phyloP scores from a whole-genome alignment of 2,329 filamentous ascomycete species.

The Clarireedia homoeocarpa region DNA sequence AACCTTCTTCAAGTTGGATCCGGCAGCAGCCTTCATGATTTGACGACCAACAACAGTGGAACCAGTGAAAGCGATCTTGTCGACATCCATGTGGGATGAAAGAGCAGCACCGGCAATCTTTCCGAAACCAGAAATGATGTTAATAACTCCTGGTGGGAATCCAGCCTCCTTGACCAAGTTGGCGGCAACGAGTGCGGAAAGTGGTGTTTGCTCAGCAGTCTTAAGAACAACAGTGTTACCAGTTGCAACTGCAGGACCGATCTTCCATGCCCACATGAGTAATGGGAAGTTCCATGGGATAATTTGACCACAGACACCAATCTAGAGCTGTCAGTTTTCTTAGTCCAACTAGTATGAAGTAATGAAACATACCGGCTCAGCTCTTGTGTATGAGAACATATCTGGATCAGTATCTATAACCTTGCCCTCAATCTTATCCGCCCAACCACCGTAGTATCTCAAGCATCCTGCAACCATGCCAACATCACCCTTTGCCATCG shows the following conservation, averaged over 20 bases:
- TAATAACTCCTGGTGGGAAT: conserved; percentile 57
- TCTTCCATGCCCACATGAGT: conserved; percentile 61
- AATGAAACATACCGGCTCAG: conserved; percentile 48
- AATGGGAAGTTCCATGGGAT: conserved; percentile 68
- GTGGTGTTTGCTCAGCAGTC: conserved; percentile 55
- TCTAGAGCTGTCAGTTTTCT: conserved; percentile 19
- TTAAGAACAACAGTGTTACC: conserved; percentile 55
- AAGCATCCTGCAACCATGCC: conserved; percentile 59
- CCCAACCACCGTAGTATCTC: conserved; percentile 75
- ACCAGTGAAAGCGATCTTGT: conserved; percentile 61
- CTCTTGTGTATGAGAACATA: conserved; percentile 60
- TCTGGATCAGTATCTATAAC: conserved; percentile 57
- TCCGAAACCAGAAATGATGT: conserved; percentile 59
- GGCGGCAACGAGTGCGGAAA: conserved; percentile 46
- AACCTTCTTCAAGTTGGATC: conserved; percentile 57
- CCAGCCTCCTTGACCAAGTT: conserved; percentile 53
- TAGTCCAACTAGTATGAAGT: background rate
- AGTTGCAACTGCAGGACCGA: conserved; percentile 50
- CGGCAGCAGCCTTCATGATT: conserved; percentile 57
- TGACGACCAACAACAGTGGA: conserved; percentile 53
- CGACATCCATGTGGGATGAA: conserved; percentile 54
- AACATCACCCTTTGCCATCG: conserved; percentile 70
- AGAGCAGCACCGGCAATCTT: conserved; percentile 59
- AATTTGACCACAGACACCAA: conserved; percentile 64
- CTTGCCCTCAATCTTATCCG: conserved; percentile 64